A percentile compares a stretch with the other conserved stretches of the same genome.
Evolutionary conservation across 73 alveolate genomes (phyloP).

Genomic region (Breviolum minutum): DNA sequence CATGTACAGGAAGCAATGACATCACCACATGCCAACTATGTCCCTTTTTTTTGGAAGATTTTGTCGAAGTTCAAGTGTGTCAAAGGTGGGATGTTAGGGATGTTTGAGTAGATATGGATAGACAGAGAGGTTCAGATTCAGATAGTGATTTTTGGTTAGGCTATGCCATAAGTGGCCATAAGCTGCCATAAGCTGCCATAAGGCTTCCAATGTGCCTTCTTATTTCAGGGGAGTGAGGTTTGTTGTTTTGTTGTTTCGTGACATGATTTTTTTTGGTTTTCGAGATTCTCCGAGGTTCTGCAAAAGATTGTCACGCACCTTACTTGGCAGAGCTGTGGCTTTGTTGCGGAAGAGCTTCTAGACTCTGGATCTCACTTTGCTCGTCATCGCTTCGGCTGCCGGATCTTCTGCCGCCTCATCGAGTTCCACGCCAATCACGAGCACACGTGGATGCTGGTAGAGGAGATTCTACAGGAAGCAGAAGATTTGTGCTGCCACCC

Average conservation of each 20-base stretch:
- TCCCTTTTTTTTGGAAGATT: not conserved
- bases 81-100: not conserved
- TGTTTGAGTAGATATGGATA: no score
- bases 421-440: conserved; percentile 36
- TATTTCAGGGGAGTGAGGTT: no score
- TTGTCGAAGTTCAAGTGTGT: not conserved
- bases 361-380: conserved; percentile 15
- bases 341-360: conserved; percentile 25
- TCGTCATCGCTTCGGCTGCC: conserved; percentile 80
- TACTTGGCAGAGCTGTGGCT: conserved; percentile 49
- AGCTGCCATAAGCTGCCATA: no score
- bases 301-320: conserved; percentile 59
- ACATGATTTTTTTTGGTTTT: no score
- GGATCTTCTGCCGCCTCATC: conserved; percentile 70
- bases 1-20: conserved; percentile 33
- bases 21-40: conserved; percentile 66
- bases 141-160: no score
- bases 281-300: not conserved
- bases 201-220: no score
- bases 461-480: conserved; percentile 65
- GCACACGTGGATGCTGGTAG: conserved; percentile 42
- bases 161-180: no score
- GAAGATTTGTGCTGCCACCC: conserved; percentile 89
- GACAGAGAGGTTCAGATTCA: no score
- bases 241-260: no score